Evolutionary conservation across 2,329 filamentous ascomycete species (phyloP).

Genomic region (Paraconiothyrium brasiliense): DNA sequence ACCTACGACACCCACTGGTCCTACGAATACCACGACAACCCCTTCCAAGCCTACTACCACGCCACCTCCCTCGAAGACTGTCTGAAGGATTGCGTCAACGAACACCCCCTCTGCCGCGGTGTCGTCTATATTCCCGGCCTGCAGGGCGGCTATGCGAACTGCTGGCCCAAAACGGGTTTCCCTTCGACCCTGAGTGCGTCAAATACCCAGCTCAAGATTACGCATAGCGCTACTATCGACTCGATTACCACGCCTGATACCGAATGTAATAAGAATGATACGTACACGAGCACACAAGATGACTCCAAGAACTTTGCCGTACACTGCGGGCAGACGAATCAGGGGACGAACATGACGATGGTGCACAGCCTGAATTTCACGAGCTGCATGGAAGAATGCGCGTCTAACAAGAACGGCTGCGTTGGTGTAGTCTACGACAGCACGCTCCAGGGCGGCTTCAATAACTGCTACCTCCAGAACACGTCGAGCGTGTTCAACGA

Average conservation of each 20-base stretch:
- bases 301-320: constrained; percentile 38
- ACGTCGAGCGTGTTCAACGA: constrained; percentile 34
- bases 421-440: constrained; percentile 41
- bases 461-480: constrained; percentile 48
- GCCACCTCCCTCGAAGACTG: constrained; percentile 39
- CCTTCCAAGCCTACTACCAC: constrained; percentile 40
- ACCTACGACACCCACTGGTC: constrained; percentile 34
- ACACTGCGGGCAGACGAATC: constrained; percentile 40
- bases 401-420: constrained; percentile 32
- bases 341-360: constrained; percentile 40
- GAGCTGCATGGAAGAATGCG: constrained; percentile 42
- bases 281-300: constrained; percentile 23
- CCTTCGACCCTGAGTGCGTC: constrained; percentile 21
- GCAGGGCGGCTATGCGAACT: constrained; percentile 45
- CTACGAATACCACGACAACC: constrained; percentile 23
- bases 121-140: constrained; percentile 41
- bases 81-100: constrained; percentile 36
- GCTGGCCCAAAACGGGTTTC: constrained; percentile 39
- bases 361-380: constrained; percentile 41
- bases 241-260: constrained; percentile 32
- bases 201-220: constrained; percentile 19
- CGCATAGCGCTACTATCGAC: constrained; percentile 37
- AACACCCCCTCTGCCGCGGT: constrained; percentile 41
- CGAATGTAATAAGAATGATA: constrained; percentile 27
- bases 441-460: constrained; percentile 32